These are phyloP conservation scores for Cladosporium sp. DNA, from an alignment of 2,329 filamentous ascomycete species.

Conservation along the genomic window DNA sequence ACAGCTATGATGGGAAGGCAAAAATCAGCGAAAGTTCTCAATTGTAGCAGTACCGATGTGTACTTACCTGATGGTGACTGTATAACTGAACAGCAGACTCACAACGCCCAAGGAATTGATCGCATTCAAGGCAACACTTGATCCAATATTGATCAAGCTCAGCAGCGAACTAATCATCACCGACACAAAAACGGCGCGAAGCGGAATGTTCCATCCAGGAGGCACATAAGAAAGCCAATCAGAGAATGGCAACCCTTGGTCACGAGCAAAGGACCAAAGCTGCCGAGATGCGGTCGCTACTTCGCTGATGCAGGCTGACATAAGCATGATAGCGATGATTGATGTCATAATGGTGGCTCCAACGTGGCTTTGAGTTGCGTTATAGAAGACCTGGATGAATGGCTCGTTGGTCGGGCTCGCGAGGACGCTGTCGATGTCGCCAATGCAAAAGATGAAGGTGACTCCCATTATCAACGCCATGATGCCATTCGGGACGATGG, in stretches of 20 bases:
- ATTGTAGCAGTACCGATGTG: background rate
- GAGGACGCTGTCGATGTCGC: conserved; percentile 28
- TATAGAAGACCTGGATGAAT: conserved; percentile 35
- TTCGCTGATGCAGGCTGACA: conserved; percentile 30
- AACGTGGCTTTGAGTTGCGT: conserved; percentile 29
- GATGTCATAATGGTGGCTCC: conserved; percentile 31
- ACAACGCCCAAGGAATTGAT: conserved; percentile 38
- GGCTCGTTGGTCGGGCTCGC: conserved; percentile 24
- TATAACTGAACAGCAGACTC: conserved; percentile 30
- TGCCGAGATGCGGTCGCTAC: conserved; percentile 38
- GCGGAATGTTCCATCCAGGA: conserved; percentile 24
- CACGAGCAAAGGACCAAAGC: conserved; percentile 37
- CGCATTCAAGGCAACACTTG: conserved; percentile 36
- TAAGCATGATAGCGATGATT: conserved; percentile 31
- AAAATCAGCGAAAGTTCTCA: background rate
- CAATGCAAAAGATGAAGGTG: conserved; percentile 33
- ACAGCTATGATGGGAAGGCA: background rate
- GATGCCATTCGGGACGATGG: conserved; percentile 17
- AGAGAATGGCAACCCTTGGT: conserved; percentile 31
- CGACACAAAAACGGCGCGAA: conserved; percentile 28
- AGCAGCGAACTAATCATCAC: conserved; percentile 30
- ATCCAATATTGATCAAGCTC: conserved; percentile 41
- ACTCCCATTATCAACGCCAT: conserved; percentile 23
- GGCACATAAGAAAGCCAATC: conserved; percentile 19
- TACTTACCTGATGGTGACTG: conserved; percentile 23